Evolutionary conservation across 2,329 filamentous ascomycete species (phyloP), one percentile per base, ranked within the genome.

Genomic region (Rhinocladiella mackenziei): DNA sequence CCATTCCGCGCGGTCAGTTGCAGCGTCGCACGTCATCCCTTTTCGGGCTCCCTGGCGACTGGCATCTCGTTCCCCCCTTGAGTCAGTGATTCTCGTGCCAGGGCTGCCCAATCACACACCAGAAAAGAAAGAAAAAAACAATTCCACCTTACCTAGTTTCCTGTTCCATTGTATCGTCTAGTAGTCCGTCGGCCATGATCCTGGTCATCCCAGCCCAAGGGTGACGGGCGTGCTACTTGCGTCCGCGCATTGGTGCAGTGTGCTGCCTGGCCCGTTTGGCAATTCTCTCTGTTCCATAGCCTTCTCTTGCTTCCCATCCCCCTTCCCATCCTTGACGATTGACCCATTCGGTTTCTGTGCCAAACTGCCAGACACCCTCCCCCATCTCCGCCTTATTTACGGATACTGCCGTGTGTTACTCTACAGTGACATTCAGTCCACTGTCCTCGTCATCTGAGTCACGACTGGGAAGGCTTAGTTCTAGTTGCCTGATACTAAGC

Each of bases 401-500:
- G 47, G 47, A 46, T 45, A 30, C 42, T 45, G 32, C 46, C 42
- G 46, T 48, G n/a, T n/a, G n/a, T n/a, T n/a, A n/a, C n/a, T n/a
- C n/a, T n/a, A n/a, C n/a, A n/a, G n/a, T 23, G 26, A 10, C 23
- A 29, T 36, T 26, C 23, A 33, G 22, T 25, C 39, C 44, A 38
- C 20, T 18, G 41, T 29, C 36, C 39, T 45, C 36, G 45, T 45
- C 46, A 44, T 48, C 39, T 45, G 39, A 43, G 43, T 41, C 50
- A 53, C 34, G 15, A 31, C 25, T 35, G 41, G n/a, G n/a, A n/a
- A 36, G 31, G 37, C 43, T 50, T 46, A 47, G 43, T 40, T 45
- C 13, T 35, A 45, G 48, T 50, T 50, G 48, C 48, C 48, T 50
- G 39, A 44, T 50, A 43, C 43, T 50, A 50, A 43, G 22, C 37